Conservation (phyloP, 805 yeast genomes). For the Kuraishia piskuri region DNA sequence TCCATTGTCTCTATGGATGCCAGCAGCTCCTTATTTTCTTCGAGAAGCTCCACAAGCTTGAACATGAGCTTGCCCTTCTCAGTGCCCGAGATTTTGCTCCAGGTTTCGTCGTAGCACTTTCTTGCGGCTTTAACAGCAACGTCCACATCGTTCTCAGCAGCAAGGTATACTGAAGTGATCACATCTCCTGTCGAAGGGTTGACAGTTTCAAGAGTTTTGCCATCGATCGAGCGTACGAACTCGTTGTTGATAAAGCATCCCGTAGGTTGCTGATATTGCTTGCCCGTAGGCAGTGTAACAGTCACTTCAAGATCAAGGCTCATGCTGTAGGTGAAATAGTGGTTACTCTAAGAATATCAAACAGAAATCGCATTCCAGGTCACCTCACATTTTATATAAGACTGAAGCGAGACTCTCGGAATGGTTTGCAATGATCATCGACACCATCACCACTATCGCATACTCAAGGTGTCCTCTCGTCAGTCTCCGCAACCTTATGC, state of each 20-base stretch:
- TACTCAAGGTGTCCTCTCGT: neutral
- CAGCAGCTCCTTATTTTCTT: slow-evolving; percentile 36
- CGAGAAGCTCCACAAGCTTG: slow-evolving; percentile 43
- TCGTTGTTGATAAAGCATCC: slow-evolving; percentile 56
- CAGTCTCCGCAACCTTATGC: too few relatives aligned
- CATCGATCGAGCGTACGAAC: slow-evolving; percentile 29
- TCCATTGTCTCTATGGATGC: slow-evolving; percentile 42
- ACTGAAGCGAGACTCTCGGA: too few relatives aligned
- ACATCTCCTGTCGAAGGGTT: slow-evolving; percentile 43
- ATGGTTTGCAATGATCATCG: neutral
- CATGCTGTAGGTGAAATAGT: neutral
- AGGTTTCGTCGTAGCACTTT: slow-evolving; percentile 31
- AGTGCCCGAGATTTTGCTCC: slow-evolving; percentile 36
- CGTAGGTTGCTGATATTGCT: slow-evolving; percentile 43
- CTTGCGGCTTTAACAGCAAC: slow-evolving; percentile 42
- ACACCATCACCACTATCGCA: too few relatives aligned
- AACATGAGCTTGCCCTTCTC: slow-evolving; percentile 31
- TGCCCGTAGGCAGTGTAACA: slow-evolving; percentile 34
- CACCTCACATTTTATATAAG: neutral
- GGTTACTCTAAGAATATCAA: too few relatives aligned
- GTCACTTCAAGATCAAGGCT: neutral
- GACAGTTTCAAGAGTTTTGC: slow-evolving; percentile 30
- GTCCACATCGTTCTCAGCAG: slow-evolving; percentile 38
- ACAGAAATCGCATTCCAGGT: neutral
- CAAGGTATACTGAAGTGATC: slow-evolving; percentile 38